Base-by-base conservation (phyloP, 805 yeast genomes). In the Nakazawaea anatomiae region DNA sequence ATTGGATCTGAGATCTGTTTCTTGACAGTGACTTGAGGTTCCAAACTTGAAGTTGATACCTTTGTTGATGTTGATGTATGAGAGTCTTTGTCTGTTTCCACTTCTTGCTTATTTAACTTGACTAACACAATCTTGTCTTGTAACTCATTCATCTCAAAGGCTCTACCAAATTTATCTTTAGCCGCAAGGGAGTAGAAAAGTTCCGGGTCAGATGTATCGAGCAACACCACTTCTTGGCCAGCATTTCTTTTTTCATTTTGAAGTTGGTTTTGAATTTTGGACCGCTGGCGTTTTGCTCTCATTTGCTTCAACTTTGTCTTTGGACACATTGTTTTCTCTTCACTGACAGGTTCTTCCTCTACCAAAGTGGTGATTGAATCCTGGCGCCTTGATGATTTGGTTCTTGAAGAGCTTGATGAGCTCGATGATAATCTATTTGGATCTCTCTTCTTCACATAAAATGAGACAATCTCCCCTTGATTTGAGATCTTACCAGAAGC, bases 391-490 rank as follows among this genome's bases (percentile, higher is more conserved):
- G 35, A 32, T 2, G 35, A 8, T 32, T 32, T 32, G 25, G 25
- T 18, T 32, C 35, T 32, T 32, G 35, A 9, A 32, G 35, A 9
- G 35, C 25, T 18, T 32, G 11, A 32, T 32, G 8, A 32, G 8
- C 35, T 18, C 35, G 35, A 32, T 1, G 35, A 32, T 9, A 11
- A 32, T 5, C 8, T 29, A 8, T 32, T 43, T 14, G 44, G 42
- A 38, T 28, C 25, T 27, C 30, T 39, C 27, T 32, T 47, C 40
- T 47, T 46, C 11, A 41, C 36, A 35, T 47, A 41, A 14, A 47
- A 47, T 5, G 50, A 47, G 32, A 47, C 50, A 29, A 47, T 47
- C 30, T 47, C 50, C 4, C 50, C 50, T 40, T 47, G 27, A n/a
- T 47, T 41, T 25, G 25, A 9, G 12, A 47, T 18, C 10, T 30